Evolutionary conservation across 2,329 filamentous ascomycete species (phyloP).

Genomic region (Phoma herbarum): DNA sequence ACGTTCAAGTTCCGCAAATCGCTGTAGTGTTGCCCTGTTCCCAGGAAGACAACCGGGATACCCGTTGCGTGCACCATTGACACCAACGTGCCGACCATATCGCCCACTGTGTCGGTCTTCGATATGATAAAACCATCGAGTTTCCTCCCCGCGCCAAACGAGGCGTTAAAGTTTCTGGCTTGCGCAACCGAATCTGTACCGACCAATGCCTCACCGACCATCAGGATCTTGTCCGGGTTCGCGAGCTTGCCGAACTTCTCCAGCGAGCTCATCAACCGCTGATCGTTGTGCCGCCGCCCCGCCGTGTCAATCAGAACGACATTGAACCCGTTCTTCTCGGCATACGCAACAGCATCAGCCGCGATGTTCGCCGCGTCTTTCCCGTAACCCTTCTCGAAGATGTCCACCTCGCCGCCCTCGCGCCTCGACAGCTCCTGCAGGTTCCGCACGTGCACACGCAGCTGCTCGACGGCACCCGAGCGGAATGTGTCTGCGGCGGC

Average conservation of each 20-base stretch:
- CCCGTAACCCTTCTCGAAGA: slow-evolving; percentile 97
- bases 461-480: slow-evolving; percentile 94
- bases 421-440: slow-evolving; percentile 86
- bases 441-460: slow-evolving; percentile 94
- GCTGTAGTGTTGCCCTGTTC: slow-evolving; percentile 73
- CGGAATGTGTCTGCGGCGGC: slow-evolving; percentile 78
- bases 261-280: slow-evolving; percentile 86
- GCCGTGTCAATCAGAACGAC: slow-evolving; percentile 98
- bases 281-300: slow-evolving; percentile 92
- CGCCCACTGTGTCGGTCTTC: slow-evolving; percentile 99
- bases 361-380: slow-evolving; percentile 97
- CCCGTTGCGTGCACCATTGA: slow-evolving; percentile 98
- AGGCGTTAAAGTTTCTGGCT: slow-evolving; percentile 93
- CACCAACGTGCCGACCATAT: slow-evolving; percentile 96
- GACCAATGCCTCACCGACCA: slow-evolving; percentile 93
- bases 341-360: slow-evolving; percentile 88
- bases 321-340: slow-evolving; percentile 78
- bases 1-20: slow-evolving; percentile 71
- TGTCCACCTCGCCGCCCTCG: slow-evolving; percentile 81
- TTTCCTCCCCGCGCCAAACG: slow-evolving; percentile 80
- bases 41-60: slow-evolving; percentile 93
- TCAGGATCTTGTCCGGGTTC: slow-evolving; percentile 96
- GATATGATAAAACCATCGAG: slow-evolving; percentile 98
- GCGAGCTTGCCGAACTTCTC: slow-evolving; percentile 98
- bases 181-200: slow-evolving; percentile 96